Evolutionary conservation across 2,329 filamentous ascomycete genomes (phyloP), one percentile per base, ranked within the genome.

Genomic region (Clonostachys solani): DNA sequence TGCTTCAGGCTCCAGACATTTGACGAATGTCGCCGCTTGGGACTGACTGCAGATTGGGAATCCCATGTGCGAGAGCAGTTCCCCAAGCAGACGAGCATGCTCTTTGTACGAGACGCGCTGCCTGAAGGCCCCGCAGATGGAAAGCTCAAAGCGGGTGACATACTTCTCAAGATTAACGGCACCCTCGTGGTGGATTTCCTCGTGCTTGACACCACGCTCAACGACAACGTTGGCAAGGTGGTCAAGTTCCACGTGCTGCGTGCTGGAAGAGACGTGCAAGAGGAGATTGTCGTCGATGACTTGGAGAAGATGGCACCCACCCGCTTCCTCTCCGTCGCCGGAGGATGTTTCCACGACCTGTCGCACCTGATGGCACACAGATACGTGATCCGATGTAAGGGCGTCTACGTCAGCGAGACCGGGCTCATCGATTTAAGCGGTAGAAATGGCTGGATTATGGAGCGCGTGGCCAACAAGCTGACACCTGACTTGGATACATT

Each of bases 1-100:
- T 94, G 99, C 64, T 99, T 95, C 80, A 79, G 97, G 46, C 80
- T 99, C 52, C 97, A 97, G 67, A 90, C 94, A 0, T 99, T 99
- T 58, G 95, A 99, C 57, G 95, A 99, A 65, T 97, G 94, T 66
- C 84, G 92, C 47, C 81, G 94, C 50, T 75, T 99, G 10, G 94
- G 94, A 6, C 74, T 99, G 50, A 89, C 82, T 3, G 78, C 91
- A 0, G 80, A 90, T 45, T 95, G 90, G 84, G 94, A 99, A 72
- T 86, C 88, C 37, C 84, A 86, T 48, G 83, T 95, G 52, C 85
- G 94, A 34, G 83, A 87, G 56, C 75, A 82, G 23, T 95, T 96
- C 55, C 94, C 95, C 1, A 87, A 89, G 57, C 94, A 96, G 70
- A 97, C 91, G 19, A 95, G 94, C 60, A 92, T 99, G 89, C 80